Conservation (phyloP, 129 eudicot genomes). For the Smallanthus sonchifolius region DNA sequence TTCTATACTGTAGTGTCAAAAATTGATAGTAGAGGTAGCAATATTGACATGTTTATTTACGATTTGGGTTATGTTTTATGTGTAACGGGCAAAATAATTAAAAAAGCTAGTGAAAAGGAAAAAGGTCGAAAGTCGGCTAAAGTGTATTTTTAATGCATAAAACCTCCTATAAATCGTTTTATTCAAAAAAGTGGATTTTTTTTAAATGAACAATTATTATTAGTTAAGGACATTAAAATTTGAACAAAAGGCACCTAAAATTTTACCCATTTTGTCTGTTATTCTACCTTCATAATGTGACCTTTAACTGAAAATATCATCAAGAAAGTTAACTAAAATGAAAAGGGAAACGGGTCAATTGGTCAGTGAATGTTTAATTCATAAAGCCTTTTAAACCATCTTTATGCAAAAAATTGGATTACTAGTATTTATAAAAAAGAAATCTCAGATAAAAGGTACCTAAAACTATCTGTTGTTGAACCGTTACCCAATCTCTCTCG, state of each 20-base stretch:
- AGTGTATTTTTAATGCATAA: not conserved
- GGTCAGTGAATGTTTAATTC: not conserved
- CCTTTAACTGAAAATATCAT: not conserved
- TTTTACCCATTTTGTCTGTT: not conserved
- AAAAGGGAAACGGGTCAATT: not conserved
- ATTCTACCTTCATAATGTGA: not conserved
- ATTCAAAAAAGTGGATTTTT: not conserved
- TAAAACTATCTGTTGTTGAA: too few relatives aligned
- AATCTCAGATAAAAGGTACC: too few relatives aligned
- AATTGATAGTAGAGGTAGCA: not conserved
- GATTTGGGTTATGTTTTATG: not conserved
- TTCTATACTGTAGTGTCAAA: not conserved
- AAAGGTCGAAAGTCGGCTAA: not conserved
- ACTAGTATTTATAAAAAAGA: not conserved
- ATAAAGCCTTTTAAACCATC: not conserved
- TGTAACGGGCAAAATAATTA: slow-evolving; percentile 1
- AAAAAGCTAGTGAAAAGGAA: not conserved
- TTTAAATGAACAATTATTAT: not conserved
- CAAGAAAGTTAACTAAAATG: not conserved
- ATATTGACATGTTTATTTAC: not conserved
- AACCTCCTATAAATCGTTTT: too few relatives aligned
- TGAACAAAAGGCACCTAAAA: not conserved
- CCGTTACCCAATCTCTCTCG: too few relatives aligned
- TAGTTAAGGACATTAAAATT: not conserved
- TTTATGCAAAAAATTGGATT: not conserved